phyloP scores from a whole-genome alignment of 1,284 basidiomycete species.

The Apiotrichum laibachii region DNA sequence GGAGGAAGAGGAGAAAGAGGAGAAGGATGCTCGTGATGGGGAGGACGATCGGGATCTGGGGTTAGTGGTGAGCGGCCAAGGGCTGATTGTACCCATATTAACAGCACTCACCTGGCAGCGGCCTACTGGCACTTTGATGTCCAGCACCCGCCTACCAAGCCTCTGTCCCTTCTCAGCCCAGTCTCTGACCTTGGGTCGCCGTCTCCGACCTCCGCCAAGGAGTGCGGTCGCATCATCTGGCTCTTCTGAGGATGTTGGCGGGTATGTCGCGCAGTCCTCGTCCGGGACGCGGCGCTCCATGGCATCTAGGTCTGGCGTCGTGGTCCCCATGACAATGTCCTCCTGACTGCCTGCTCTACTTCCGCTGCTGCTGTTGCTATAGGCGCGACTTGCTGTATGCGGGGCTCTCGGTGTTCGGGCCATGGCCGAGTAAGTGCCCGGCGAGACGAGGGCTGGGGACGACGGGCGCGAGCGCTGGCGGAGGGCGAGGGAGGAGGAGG shows the following conservation, averaged over 20 bases:
- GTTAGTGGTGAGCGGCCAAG: not conserved
- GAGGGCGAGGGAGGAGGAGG: not conserved
- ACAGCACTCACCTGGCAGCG: not conserved
- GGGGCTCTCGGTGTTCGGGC: too few species aligned
- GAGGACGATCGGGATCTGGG: constrained; percentile 14
- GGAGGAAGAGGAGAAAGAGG: constrained; percentile 7
- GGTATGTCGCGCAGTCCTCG: not conserved
- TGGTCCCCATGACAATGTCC: not conserved
- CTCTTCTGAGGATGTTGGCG: constrained; percentile 1
- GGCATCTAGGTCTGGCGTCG: not conserved
- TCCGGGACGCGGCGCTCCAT: not conserved
- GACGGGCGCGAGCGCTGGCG: constrained; percentile 4
- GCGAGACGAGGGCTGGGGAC: not conserved
- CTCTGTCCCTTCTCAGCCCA: too few species aligned
- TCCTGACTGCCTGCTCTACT: too few species aligned
- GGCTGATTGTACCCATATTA: not conserved
- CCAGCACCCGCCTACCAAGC: not conserved
- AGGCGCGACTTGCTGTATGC: too few species aligned
- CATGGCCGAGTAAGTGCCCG: too few species aligned
- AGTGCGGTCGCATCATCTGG: constrained; percentile 5
- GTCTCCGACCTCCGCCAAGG: not conserved
- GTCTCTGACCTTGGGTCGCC: too few species aligned
- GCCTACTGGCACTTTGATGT: not conserved
- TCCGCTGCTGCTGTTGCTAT: too few species aligned
- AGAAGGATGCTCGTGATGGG: constrained; percentile 3